Conservation (phyloP, 257 asterid species). For the Nicotiana tabacum region DNA sequence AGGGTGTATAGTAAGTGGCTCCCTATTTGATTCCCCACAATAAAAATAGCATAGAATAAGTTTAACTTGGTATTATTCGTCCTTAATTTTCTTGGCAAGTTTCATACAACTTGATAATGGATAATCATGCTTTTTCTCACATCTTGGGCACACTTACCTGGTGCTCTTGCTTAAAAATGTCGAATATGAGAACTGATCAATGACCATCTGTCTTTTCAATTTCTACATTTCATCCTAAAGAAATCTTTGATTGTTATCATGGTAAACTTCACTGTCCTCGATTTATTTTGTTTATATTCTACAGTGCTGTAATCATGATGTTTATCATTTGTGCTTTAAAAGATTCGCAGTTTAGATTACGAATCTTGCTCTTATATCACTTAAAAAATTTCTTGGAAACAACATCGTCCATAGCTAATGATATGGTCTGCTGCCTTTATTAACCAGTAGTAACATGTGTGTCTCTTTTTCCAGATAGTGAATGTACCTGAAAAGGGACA, state of each 20-base stretch:
- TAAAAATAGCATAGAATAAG: too few species aligned
- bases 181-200: not conserved
- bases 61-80: not conserved
- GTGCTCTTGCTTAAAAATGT: not conserved
- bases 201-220: not conserved
- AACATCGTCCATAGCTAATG: not conserved
- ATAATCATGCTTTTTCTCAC: too few species aligned
- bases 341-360: not conserved
- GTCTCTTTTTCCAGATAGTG: slow-evolving; percentile 54
- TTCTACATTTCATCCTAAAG: not conserved
- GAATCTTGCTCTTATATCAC: not conserved
- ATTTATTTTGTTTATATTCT: not conserved
- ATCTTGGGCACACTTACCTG: too few species aligned
- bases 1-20: too few species aligned
- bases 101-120: not conserved
- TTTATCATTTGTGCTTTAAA: not conserved
- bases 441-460: not conserved
- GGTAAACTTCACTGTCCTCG: not conserved
- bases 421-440: not conserved
- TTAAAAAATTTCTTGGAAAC: not conserved
- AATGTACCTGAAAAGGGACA: slow-evolving; percentile 96
- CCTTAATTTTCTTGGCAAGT: not conserved
- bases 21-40: too few species aligned
- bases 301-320: not conserved
- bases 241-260: not conserved